These are phyloP conservation scores for Aegilops speltoides DNA, from an alignment of 176 grass and related monocot species.

Conservation along the genomic window DNA sequence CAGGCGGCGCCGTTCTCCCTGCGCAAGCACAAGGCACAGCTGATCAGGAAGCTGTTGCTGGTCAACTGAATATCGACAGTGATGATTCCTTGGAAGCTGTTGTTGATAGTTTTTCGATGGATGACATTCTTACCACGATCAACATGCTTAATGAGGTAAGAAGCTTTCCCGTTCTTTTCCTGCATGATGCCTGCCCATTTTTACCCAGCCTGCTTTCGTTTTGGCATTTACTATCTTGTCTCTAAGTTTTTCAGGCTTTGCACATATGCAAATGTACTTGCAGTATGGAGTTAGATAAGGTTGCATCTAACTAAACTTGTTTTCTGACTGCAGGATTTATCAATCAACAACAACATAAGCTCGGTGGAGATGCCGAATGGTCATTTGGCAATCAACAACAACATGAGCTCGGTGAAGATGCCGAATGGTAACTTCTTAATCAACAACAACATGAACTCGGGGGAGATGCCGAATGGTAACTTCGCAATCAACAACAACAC, in stretches of 20 bases:
- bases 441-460: neutral
- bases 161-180: neutral
- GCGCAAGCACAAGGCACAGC: neutral
- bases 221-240: neutral
- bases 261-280: neutral
- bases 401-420: neutral
- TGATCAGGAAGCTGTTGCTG: neutral
- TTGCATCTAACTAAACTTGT: neutral
- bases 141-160: neutral
- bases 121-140: neutral
- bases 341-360: neutral
- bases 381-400: too few relatives aligned
- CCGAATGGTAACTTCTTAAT: neutral
- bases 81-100: neutral
- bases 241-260: neutral
- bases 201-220: neutral
- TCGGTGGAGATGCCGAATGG: too few relatives aligned
- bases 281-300: neutral
- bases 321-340: neutral
- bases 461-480: neutral
- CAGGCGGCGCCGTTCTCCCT: neutral
- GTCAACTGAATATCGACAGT: neutral
- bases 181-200: neutral
- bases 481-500: neutral
- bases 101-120: neutral